Percentiles rank a stretch among this genome's conserved stretches.
Conservation (phyloP, 2,329 filamentous ascomycete genomes). For the Pseudogymnoascus sp. region DNA sequence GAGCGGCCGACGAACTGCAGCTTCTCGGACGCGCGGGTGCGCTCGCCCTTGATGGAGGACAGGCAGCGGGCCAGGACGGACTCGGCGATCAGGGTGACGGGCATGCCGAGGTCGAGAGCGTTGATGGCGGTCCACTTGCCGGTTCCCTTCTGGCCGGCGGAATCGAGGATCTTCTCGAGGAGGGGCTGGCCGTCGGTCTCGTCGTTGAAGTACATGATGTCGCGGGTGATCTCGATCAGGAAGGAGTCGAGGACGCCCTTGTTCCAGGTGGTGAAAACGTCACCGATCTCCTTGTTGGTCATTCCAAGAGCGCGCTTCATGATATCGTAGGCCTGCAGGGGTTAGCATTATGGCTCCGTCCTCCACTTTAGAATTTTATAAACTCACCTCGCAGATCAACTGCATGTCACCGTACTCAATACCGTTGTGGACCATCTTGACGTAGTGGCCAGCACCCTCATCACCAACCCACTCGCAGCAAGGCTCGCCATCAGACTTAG, state of each 20-base stretch:
- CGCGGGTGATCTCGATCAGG: slow-evolving; percentile 97
- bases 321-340: slow-evolving; percentile 85
- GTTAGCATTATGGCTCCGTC: not conserved
- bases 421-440: slow-evolving; percentile 99
- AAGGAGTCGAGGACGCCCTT: slow-evolving; percentile 97
- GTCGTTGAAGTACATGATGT: slow-evolving; percentile 98
- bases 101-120: slow-evolving; percentile 95
- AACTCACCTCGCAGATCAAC: slow-evolving; percentile 88
- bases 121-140: slow-evolving; percentile 99
- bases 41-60: slow-evolving; percentile 90
- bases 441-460: slow-evolving; percentile 98
- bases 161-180: slow-evolving; percentile 98
- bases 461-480: slow-evolving; percentile 99
- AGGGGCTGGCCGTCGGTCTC: slow-evolving; percentile 74
- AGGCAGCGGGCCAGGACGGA: slow-evolving; percentile 92
- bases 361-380: not conserved
- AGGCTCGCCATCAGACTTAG: slow-evolving; percentile 93
- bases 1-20: slow-evolving; percentile 66
- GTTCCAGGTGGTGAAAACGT: slow-evolving; percentile 94
- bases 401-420: slow-evolving; percentile 99
- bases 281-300: slow-evolving; percentile 87
- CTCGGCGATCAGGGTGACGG: slow-evolving; percentile 95
- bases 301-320: slow-evolving; percentile 96
- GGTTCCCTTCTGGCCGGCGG: slow-evolving; percentile 98
- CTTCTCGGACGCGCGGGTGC: slow-evolving; percentile 68